Conservation (phyloP, 169 alveolate species). For the Plasmodium relictum region DNA sequence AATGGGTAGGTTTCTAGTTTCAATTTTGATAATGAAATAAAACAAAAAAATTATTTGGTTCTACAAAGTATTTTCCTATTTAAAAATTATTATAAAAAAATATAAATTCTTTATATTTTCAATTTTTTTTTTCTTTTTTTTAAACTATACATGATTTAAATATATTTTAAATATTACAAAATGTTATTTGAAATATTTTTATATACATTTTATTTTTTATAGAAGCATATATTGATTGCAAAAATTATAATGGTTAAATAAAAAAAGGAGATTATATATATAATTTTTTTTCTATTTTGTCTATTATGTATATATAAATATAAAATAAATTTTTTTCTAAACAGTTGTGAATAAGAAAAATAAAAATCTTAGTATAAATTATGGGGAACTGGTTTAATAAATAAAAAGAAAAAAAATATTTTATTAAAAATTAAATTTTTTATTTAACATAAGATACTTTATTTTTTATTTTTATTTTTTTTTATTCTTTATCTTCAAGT, state of each 20-base stretch:
- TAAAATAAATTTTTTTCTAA: background rate
- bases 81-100: background rate
- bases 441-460: background rate
- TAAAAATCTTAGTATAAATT: constrained; percentile 17
- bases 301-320: background rate
- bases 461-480: no score
- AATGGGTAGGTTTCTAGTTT: constrained; percentile 29
- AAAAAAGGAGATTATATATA: background rate
- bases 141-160: no score
- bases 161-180: background rate
- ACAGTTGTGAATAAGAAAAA: constrained; percentile 33
- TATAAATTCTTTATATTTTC: no score
- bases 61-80: constrained; percentile 27
- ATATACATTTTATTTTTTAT: constrained; percentile 1
- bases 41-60: constrained; percentile 49
- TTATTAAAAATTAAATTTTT: background rate
- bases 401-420: background rate
- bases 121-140: no score
- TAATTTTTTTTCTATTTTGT: background rate
- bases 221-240: constrained; percentile 54
- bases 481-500: background rate
- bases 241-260: constrained; percentile 55
- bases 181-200: background rate
- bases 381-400: constrained; percentile 37
- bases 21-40: constrained; percentile 33